These are phyloP conservation scores for Lactarius tabidus DNA, from an alignment of 768 basidiomycete species.

Conservation along the genomic window DNA sequence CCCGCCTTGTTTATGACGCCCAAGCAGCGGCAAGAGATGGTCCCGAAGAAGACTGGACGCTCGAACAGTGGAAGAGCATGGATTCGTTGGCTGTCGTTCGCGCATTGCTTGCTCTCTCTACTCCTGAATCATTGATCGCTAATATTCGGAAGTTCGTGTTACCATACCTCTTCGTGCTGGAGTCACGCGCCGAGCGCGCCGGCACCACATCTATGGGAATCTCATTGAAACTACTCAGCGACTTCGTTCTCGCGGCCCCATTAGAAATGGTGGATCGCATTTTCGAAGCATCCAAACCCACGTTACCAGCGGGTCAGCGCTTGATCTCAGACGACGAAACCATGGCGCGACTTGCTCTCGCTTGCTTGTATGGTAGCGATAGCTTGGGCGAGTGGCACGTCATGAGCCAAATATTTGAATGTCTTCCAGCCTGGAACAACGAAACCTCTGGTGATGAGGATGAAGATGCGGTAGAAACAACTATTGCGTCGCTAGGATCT, in stretches of 20 bases:
- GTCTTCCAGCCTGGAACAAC: constrained; percentile 88
- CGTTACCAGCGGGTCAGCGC: constrained; percentile 62
- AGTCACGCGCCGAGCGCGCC: constrained; percentile 78
- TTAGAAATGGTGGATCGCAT: constrained; percentile 67
- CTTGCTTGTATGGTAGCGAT: constrained; percentile 82
- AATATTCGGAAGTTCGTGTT: constrained; percentile 77
- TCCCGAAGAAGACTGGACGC: constrained; percentile 64
- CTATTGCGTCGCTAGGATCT: constrained; percentile 71
- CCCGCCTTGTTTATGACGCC: constrained; percentile 82
- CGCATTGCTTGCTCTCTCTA: constrained; percentile 74
- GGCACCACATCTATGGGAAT: constrained; percentile 66
- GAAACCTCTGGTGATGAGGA: constrained; percentile 50
- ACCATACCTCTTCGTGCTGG: constrained; percentile 91
- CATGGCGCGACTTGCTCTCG: constrained; percentile 80
- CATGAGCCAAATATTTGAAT: constrained; percentile 94
- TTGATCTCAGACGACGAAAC: constrained; percentile 80
- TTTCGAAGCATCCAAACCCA: constrained; percentile 91
- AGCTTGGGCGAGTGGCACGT: constrained; percentile 67
- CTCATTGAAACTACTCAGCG: constrained; percentile 61
- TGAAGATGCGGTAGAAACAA: constrained; percentile 76
- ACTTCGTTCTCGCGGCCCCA: constrained; percentile 66
- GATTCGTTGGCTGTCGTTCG: constrained; percentile 58
- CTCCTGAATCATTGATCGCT: constrained; percentile 54
- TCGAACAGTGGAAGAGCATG: constrained; percentile 69
- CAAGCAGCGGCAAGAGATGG: constrained; percentile 43